phyloP scores from a whole-genome alignment of 768 basidiomycete species.

The Psilocybe tampanensis region DNA sequence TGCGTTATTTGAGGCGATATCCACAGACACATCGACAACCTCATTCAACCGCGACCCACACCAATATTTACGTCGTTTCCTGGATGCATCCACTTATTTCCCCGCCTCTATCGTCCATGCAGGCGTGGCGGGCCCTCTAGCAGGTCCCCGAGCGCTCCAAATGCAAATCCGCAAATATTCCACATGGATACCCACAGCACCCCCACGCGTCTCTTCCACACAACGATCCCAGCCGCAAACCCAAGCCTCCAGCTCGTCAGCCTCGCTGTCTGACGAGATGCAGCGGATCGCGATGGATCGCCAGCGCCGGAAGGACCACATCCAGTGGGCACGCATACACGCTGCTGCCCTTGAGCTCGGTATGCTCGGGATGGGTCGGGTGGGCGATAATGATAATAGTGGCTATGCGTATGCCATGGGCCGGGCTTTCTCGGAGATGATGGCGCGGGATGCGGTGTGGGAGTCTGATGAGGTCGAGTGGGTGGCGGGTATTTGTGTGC shows the following conservation, averaged over 20 bases:
- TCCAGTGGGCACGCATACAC: conserved; percentile 69
- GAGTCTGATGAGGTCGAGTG: conserved; percentile 68
- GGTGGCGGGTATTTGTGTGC: conserved; percentile 64
- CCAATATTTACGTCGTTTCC: conserved; percentile 49
- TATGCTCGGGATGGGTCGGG: conserved; percentile 46
- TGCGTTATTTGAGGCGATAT: conserved; percentile 57
- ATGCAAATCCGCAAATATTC: conserved; percentile 60
- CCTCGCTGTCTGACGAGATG: conserved; percentile 55
- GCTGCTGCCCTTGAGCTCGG: conserved; percentile 65
- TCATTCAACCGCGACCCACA: conserved; percentile 39
- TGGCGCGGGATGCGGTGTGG: conserved; percentile 69
- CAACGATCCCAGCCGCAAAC: conserved; percentile 10
- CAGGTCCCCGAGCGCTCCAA: conserved; percentile 59
- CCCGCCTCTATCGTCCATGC: conserved; percentile 51
- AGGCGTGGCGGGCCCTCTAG: conserved; percentile 53
- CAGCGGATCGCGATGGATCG: conserved; percentile 62
- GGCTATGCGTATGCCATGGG: conserved; percentile 47
- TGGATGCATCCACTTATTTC: conserved; percentile 55
- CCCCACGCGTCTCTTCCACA: conserved; percentile 11
- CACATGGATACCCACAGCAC: conserved; percentile 47
- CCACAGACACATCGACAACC: conserved; percentile 34
- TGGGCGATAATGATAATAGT: conserved; percentile 39
- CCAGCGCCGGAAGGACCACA: conserved; percentile 63
- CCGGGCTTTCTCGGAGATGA: conserved; percentile 56
- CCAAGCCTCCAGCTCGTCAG: neutral